A percentile compares a stretch with the other conserved stretches of the same genome.
Evolutionary conservation across 495 filamentous ascomycete genomes (phyloP).

Genomic region (Cladorrhinum samala): DNA sequence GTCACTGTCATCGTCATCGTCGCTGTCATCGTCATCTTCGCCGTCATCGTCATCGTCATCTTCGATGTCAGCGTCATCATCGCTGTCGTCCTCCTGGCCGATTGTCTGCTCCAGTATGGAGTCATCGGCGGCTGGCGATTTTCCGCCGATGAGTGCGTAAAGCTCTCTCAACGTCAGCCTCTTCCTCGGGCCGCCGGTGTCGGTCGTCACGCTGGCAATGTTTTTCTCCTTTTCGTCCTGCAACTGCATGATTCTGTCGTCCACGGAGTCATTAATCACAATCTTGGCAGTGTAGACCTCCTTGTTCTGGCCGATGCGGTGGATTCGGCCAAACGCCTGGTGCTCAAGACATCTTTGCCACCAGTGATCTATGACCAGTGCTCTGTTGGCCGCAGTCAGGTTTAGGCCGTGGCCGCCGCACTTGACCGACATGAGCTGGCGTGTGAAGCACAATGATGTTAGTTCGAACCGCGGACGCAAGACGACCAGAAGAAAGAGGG

Average conservation of each 20-base stretch:
- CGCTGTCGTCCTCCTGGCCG: not conserved
- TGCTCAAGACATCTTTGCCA: conserved; percentile 32
- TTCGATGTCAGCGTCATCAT: not conserved
- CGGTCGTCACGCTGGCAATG: not conserved
- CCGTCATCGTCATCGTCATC: not conserved
- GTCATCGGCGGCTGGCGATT: not conserved
- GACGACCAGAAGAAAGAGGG: too few species aligned
- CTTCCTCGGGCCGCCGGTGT: not conserved
- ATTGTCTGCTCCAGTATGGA: not conserved
- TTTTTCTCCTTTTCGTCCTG: conserved; percentile 13
- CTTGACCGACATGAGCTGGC: conserved; percentile 28
- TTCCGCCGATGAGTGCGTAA: not conserved
- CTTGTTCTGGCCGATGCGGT: conserved; percentile 55
- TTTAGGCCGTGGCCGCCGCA: conserved; percentile 32
- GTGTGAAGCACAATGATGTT: too few species aligned
- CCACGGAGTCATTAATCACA: conserved; percentile 44
- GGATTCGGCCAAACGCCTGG: conserved; percentile 58
- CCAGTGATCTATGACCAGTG: conserved; percentile 41
- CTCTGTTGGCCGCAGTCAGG: conserved; percentile 30
- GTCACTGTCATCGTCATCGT: not conserved
- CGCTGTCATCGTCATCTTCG: not conserved
- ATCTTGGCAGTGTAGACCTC: conserved; percentile 50
- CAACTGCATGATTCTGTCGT: conserved; percentile 40
- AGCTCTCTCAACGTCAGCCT: not conserved
- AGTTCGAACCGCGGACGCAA: too few species aligned